Conservation (phyloP, 2,329 filamentous ascomycete genomes). For the Chlorencoelia australis region DNA sequence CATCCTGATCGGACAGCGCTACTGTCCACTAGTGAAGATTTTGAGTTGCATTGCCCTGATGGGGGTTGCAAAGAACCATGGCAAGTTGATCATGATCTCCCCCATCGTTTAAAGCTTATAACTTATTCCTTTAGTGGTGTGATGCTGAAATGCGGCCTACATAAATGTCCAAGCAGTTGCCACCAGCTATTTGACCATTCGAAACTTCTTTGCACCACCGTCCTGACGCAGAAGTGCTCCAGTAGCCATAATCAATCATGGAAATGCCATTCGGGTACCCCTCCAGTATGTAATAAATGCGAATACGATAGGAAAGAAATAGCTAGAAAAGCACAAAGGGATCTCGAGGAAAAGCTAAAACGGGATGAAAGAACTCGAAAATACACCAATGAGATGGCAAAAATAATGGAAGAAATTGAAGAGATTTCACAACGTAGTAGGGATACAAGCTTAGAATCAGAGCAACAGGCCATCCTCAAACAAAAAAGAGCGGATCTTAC, state of each 20-base stretch:
- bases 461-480: constrained; percentile 34
- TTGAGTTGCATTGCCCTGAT: constrained; percentile 53
- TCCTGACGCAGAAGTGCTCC: constrained; percentile 38
- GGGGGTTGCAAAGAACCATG: constrained; percentile 58
- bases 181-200: constrained; percentile 49
- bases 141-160: constrained; percentile 44
- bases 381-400: constrained; percentile 14
- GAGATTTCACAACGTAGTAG: constrained; percentile 28
- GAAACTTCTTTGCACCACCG: constrained; percentile 36
- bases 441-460: constrained; percentile 34
- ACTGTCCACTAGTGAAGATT: constrained; percentile 43
- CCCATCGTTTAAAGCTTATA: background rate
- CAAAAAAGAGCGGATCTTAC: constrained; percentile 39
- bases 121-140: constrained; percentile 32
- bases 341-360: constrained; percentile 12
- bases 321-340: constrained; percentile 31
- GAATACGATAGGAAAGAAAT: constrained; percentile 36
- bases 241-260: constrained; percentile 40
- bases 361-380: constrained; percentile 12
- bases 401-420: constrained; percentile 19
- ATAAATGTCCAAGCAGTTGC: constrained; percentile 50
- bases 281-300: constrained; percentile 39
- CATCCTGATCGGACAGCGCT: constrained; percentile 42
- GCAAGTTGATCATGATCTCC: constrained; percentile 31
- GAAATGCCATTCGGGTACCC: constrained; percentile 33